phyloP scores from a whole-genome alignment of 495 filamentous ascomycete species.

The Hypoxylon lenormandii region DNA sequence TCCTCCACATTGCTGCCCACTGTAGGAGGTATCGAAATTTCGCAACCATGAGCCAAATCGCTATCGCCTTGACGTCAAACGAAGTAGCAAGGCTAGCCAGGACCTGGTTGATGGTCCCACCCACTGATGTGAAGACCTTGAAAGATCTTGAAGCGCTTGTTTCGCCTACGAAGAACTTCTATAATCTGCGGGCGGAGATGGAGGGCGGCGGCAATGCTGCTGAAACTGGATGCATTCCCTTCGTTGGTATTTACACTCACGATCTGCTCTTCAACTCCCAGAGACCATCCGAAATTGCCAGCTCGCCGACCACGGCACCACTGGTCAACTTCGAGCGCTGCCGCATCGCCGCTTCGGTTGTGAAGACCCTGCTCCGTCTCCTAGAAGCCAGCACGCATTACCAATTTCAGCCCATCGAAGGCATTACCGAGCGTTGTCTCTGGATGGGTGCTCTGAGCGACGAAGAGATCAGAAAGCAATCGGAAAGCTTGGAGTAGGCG shows the following conservation, averaged over 20 bases:
- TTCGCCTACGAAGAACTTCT: constrained; percentile 90
- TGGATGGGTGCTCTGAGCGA: constrained; percentile 93
- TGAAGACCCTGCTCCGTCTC: constrained; percentile 88
- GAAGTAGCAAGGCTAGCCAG: constrained; percentile 79
- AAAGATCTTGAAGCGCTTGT: constrained; percentile 85
- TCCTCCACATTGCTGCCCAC: constrained; percentile 89
- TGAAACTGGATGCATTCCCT: constrained; percentile 92
- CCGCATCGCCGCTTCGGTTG: constrained; percentile 86
- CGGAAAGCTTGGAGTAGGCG: constrained; percentile 56
- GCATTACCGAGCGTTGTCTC: constrained; percentile 87
- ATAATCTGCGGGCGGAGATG: constrained; percentile 90
- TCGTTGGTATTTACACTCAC: constrained; percentile 93
- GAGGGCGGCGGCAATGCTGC: constrained; percentile 68
- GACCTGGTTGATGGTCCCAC: constrained; percentile 85
- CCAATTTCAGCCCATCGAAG: constrained; percentile 83
- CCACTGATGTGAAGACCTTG: constrained; percentile 75
- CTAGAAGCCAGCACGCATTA: constrained; percentile 95
- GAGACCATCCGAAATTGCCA: constrained; percentile 78
- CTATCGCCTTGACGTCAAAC: constrained; percentile 86
- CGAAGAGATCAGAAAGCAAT: constrained; percentile 74
- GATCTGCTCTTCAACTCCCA: constrained; percentile 97
- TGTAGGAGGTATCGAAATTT: constrained; percentile 90
- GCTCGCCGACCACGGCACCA: constrained; percentile 72
- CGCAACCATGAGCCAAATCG: constrained; percentile 94
- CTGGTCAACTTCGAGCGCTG: constrained; percentile 96